Evolutionary conservation across 2,329 filamentous ascomycete species (phyloP), one percentile per base, ranked within the genome.

Genomic region (Diaporthe vexans): DNA sequence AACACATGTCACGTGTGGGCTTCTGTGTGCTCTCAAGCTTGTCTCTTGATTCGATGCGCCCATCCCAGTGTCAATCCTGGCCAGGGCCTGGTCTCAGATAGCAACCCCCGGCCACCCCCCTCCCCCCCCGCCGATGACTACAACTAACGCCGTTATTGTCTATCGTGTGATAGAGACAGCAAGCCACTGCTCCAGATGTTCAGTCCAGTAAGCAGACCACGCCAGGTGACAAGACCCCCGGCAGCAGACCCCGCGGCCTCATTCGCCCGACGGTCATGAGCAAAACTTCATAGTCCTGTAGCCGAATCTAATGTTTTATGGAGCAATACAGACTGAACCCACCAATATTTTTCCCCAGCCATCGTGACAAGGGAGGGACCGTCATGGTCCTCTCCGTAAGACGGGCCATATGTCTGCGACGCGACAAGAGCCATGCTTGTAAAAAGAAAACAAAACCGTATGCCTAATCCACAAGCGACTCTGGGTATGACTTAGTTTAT

Each of bases 401-500:
- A 43, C 4, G 24, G 21, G n/a, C 52, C 48, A 35, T 35, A 35
- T 59, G 35, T 54, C 37, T 74, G 29, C 59, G 52, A 70, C 57
- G 73, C 46, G 26, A 74, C 72, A 71, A 56, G 51, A 40, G 57
- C 74, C 58, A 71, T 63, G 70, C 56, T 56, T 43, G 54, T 26
- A 37, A 52, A 43, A 52, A 52, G 48, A 26, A 52, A 26, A 52
- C 4, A 74, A 40, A 72, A 63, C 61, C 69, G 52, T 69, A 58
- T 68, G 56, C 54, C 67, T 72, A 61, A 63, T 74, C 68, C 69
- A 73, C 69, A 73, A 72, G 74, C 63, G 51, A 72, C 68, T 71
- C 74, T 59, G 61, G 59, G 72, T 74, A 70, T 76, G 68, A 59
- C 46, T 65, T 69, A 57, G 70, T 75, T 71, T 58, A 72, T 69